Base-by-base conservation (phyloP, 1,139 yeast species). In the Suhomyces choctaworum region DNA sequence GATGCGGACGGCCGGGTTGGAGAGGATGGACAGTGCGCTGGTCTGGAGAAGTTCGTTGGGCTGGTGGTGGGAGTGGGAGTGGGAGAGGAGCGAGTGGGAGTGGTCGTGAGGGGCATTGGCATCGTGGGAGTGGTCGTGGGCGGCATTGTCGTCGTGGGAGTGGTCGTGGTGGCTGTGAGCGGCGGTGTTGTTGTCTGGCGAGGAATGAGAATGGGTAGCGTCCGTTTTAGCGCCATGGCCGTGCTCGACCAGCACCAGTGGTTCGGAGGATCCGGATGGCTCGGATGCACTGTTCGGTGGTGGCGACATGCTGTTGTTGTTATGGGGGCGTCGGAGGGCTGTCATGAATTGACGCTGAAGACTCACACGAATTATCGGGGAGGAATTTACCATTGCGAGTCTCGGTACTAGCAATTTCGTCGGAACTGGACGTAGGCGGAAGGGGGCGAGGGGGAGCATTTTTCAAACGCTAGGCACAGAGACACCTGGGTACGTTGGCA, bases 1-100 rank as follows among this genome's bases (percentile, higher is more conserved):
- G 51, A 92, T 89, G 45, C 95, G 73, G 12, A 89, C 95, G 6
- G 95, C 97, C 1, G 96, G 96, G 56, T 88, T 87, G 17, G 64
- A 48, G 20, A 58, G 47, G 31, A 68, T 59, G 9, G 70, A 61
- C 14, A 49, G 46, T 7, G 58, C 48, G 25, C 49, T 46, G 7
- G 59, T 46, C 5, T 66, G 55, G 23, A 71, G 58, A 23, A 70
- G 54, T 38, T 67, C 74, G 43, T 70, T 71, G 17, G 70, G 70
- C 33, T 63, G 70, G 38, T 56, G 63, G 41, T 64, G 71, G 20
- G 62, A 41, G 48, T 66, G 71, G 21, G 60, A 46, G 37, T 64
- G 70, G 27, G 37, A 30, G 22, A 42, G 40, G 12, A 40, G 16
- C 4, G 29, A n/a, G 22, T 31, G 34, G 26, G 27, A 16, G 31